Base-by-base conservation (phyloP, 768 basidiomycete species). In the Leucogyrophana mollusca region DNA sequence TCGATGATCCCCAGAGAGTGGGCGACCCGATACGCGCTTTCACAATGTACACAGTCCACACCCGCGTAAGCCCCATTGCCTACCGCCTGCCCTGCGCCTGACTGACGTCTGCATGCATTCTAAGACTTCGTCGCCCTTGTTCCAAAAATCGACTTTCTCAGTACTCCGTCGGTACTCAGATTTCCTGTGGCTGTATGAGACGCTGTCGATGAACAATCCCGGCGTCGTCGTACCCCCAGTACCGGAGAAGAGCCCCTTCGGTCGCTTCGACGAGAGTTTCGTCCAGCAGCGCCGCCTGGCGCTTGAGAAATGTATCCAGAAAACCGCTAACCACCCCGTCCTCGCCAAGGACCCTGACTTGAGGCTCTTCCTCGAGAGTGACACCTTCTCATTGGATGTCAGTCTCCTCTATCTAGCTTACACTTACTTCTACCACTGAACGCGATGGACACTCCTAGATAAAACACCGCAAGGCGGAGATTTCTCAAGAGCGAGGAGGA, bases 151-250 rank as follows among this genome's bases (percentile, higher is more conserved):
- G 1, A 72, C 82, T 1, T 95, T 96, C 64, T 94, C 94, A 2
- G 96, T 97, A 42, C 82, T 99, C 1, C 80, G 96, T n/a, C 85
- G 96, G 24, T 99, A 96, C 67, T 93, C 91, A 5, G 95, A 99
- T 66, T 99, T 98, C 58, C 78, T 97, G 16, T 98, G 96, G 96
- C 68, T 99, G 1, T 96, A 90, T 64, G 92, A 94, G 58, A 83
- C 87, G 0, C 77, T 99, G 2, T 85, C 84, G 0, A 62, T 69
- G 55, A 97, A 97, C 66, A 98, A 98, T 59, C 94, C 95, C 3
- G 96, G 96, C 8, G 94, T 98, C 2, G 87, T 98, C 32, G 93
- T 99, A 0, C 96, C 96, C 7, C 95, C 95, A 0, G 90, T 88
- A 4, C 96, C 96, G 0, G 96, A 95, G 65, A 99, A 99, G 74